Conservation (phyloP, 2,329 filamentous ascomycete species). For the Fusarium irregulare region DNA sequence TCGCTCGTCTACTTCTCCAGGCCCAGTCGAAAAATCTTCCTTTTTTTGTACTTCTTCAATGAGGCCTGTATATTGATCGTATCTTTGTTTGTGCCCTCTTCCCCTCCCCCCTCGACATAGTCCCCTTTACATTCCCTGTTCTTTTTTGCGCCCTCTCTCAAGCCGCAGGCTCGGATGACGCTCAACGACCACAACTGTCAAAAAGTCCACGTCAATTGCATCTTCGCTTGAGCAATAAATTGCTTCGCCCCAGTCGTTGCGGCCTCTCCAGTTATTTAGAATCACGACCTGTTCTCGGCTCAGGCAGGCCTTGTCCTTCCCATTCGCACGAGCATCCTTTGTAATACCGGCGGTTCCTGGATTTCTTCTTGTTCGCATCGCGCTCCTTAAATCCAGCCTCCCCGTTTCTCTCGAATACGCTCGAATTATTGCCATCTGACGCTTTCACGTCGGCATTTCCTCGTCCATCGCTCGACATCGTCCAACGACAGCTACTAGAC, state of each 20-base stretch:
- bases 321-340: slow-evolving; percentile 48
- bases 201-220: slow-evolving; percentile 40
- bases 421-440: slow-evolving; percentile 30
- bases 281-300: slow-evolving; percentile 36
- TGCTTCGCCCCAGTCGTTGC: slow-evolving; percentile 31
- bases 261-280: slow-evolving; percentile 35
- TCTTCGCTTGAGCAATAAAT: slow-evolving; percentile 42
- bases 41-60: slow-evolving; percentile 45
- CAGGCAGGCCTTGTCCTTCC: slow-evolving; percentile 38
- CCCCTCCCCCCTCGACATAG: slow-evolving; percentile 21
- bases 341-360: slow-evolving; percentile 51
- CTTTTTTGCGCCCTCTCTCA: slow-evolving; percentile 40
- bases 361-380: slow-evolving; percentile 45
- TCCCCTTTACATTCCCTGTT: slow-evolving; percentile 37
- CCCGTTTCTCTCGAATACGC: slow-evolving; percentile 40
- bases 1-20: slow-evolving; percentile 46
- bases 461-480: slow-evolving; percentile 24
- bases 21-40: slow-evolving; percentile 42
- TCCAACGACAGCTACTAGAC: slow-evolving; percentile 31
- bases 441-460: slow-evolving; percentile 35
- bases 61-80: slow-evolving; percentile 54
- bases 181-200: slow-evolving; percentile 40
- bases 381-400: slow-evolving; percentile 44
- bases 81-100: slow-evolving; percentile 47
- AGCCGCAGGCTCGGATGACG: slow-evolving; percentile 48